Base-by-base conservation (phyloP, 2,329 filamentous ascomycete genomes). In the Verticillium zaregamsianum region DNA sequence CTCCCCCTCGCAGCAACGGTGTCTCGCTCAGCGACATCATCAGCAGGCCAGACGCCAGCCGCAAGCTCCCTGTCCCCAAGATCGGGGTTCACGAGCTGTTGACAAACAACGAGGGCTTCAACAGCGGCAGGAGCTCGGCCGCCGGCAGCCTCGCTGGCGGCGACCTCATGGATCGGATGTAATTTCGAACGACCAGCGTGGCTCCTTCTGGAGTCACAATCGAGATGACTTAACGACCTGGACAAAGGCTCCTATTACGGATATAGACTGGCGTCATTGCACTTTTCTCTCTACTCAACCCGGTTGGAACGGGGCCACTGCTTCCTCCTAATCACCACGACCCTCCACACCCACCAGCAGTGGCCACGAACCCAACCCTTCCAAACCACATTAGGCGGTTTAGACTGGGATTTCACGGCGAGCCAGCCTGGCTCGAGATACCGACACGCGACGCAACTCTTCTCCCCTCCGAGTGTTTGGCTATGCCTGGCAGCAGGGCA, bases 11-110 rank as follows among this genome's bases (percentile, higher is more conserved):
- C 61, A 80, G 84, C 68, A 85, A 82, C 61, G 93, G 93, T 49
- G 86, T 96, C 62, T 90, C 92, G 45, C 89, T 98, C 69, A 91
- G 89, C 63, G 94, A 98, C 74, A 98, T 98, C 71, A 95, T 98
- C 80, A 92, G 90, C 71, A 89, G 90, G 68, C 86, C 92, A 1
- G 93, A 97, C 66, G 92, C 92, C 40, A 90, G 90, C 28, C 83
- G 94, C 69, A 98, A 98, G 76, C 82, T 98, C 20, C 94, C 94
- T 0, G 91, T 97, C 17, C 93, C 93, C 6, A 91, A 94, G 76
- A 86, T 93, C 96, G 54, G 90, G 90, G 89, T 96, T 5, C 90
- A 94, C 69, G 94, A 97, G 69, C 83, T 97, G 61, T 80, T 96
- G 63, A 89, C 89, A 65, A 82, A 86, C 1, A 83, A 79, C 57